Evolutionary conservation across 2,329 filamentous ascomycete genomes (phyloP).

Genomic region (Raffaelea ambrosiae): DNA sequence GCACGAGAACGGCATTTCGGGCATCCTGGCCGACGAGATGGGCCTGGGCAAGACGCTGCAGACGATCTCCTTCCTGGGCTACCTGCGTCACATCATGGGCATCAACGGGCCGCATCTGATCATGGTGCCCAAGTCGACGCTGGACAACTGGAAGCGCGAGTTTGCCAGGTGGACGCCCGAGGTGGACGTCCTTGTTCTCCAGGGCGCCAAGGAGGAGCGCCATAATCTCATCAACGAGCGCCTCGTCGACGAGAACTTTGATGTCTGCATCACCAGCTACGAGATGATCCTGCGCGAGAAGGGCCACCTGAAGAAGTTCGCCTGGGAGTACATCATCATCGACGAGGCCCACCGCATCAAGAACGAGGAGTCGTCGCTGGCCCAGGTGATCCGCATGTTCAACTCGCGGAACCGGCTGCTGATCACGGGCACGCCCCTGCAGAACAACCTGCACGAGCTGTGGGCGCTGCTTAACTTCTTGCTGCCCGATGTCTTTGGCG

Average conservation of each 20-base stretch:
- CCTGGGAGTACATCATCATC: slow-evolving; percentile 99
- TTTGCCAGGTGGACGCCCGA: slow-evolving; percentile 93
- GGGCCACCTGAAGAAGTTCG: slow-evolving; percentile 89
- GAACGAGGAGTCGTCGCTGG: slow-evolving; percentile 95
- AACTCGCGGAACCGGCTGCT: slow-evolving; percentile 89
- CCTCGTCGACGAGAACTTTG: slow-evolving; percentile 89
- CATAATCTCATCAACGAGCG: slow-evolving; percentile 81
- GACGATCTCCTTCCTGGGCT: slow-evolving; percentile 94
- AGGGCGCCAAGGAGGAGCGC: slow-evolving; percentile 92
- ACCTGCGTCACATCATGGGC: slow-evolving; percentile 81
- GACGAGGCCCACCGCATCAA: slow-evolving; percentile 98
- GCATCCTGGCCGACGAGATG: slow-evolving; percentile 98
- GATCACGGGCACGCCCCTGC: slow-evolving; percentile 92
- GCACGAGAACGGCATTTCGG: slow-evolving; percentile 97
- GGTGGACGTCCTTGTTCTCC: slow-evolving; percentile 85
- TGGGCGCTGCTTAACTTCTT: slow-evolving; percentile 97
- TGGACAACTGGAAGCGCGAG: slow-evolving; percentile 98
- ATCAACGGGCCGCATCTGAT: slow-evolving; percentile 89
- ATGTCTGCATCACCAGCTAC: slow-evolving; percentile 97
- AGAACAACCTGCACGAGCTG: slow-evolving; percentile 96
- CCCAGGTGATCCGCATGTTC: slow-evolving; percentile 93
- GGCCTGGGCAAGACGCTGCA: slow-evolving; percentile 95
- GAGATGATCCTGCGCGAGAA: slow-evolving; percentile 98
- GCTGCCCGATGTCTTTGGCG: slow-evolving; percentile 95
- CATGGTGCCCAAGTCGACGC: slow-evolving; percentile 88